Percentiles rank a stretch among this genome's conserved stretches.
Conservation (phyloP, 2,329 filamentous ascomycete genomes). For the Talaromyces sp. region DNA sequence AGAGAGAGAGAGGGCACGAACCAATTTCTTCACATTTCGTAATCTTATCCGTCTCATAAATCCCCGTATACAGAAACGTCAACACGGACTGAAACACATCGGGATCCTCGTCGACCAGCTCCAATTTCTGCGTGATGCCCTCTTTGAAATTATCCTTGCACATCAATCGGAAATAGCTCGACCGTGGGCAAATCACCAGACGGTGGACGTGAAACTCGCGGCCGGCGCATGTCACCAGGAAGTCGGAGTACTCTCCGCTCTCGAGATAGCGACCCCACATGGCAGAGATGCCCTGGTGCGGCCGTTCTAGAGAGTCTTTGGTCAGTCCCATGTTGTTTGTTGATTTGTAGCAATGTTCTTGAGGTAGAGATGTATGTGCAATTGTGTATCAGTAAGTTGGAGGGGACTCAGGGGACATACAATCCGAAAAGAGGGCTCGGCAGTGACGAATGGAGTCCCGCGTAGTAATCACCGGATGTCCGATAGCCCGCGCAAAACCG, state of each 20-base stretch:
- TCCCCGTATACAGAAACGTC: slow-evolving; percentile 17
- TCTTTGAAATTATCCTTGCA: slow-evolving; percentile 26
- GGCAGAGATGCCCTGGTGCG: slow-evolving; percentile 10
- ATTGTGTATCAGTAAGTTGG: no score
- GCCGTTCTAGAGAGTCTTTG: slow-evolving; percentile 12
- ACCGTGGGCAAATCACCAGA: slow-evolving; percentile 34
- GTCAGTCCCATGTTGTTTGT: slow-evolving; percentile 8
- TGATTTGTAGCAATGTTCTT: background rate
- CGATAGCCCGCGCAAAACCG: no score
- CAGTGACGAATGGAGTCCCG: no score
- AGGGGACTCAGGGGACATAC: background rate
- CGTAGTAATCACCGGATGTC: no score
- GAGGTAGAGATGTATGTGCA: background rate
- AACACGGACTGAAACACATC: slow-evolving; percentile 16
- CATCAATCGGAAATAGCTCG: slow-evolving; percentile 29
- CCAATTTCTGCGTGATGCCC: slow-evolving; percentile 11
- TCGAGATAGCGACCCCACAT: slow-evolving; percentile 18
- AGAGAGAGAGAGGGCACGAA: background rate
- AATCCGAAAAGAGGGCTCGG: no score
- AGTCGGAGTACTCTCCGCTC: slow-evolving; percentile 28
- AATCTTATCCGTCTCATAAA: slow-evolving; percentile 15
- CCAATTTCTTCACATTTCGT: slow-evolving; percentile 8
- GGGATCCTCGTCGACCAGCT: slow-evolving; percentile 15
- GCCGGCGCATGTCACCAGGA: slow-evolving; percentile 28
- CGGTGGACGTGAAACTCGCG: slow-evolving; percentile 31